Percentiles rank a stretch among this genome's conserved stretches.
These are phyloP conservation scores for Lactarius quietus DNA, from an alignment of 768 basidiomycete genomes.

Conservation along the genomic window DNA sequence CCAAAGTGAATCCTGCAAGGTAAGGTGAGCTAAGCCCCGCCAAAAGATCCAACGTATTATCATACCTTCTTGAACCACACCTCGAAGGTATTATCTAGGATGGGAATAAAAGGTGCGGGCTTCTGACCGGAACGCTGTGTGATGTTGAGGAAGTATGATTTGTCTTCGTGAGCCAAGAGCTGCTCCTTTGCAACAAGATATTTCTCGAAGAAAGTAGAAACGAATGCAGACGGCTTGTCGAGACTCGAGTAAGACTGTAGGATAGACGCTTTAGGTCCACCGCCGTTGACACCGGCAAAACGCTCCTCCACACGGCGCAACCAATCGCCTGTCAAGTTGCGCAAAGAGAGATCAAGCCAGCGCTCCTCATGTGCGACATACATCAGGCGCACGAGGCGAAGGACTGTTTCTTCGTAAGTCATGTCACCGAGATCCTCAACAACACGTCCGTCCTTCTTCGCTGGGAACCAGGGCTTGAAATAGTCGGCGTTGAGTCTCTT, in stretches of 20 bases:
- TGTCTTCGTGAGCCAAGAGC: slow-evolving; percentile 88
- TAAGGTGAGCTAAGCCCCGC: slow-evolving; percentile 15
- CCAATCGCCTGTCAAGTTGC: slow-evolving; percentile 97
- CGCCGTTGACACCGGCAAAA: slow-evolving; percentile 84
- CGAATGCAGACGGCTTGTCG: slow-evolving; percentile 74
- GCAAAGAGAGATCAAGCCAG: slow-evolving; percentile 89
- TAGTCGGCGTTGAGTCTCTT: slow-evolving; percentile 92
- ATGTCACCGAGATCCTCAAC: slow-evolving; percentile 89
- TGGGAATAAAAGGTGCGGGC: slow-evolving; percentile 96
- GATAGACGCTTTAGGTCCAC: slow-evolving; percentile 73
- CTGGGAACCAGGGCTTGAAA: slow-evolving; percentile 94
- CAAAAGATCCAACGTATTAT: slow-evolving; percentile 1
- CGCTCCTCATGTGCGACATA: slow-evolving; percentile 87
- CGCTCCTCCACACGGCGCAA: slow-evolving; percentile 92
- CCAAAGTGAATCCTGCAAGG: slow-evolving; percentile 87
- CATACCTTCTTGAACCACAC: slow-evolving; percentile 99
- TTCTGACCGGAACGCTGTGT: slow-evolving; percentile 96
- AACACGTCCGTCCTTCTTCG: slow-evolving; percentile 87
- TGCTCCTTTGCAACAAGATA: slow-evolving; percentile 83
- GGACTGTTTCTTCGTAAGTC: slow-evolving; percentile 96
- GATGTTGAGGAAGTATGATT: slow-evolving; percentile 94
- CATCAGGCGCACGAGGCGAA: slow-evolving; percentile 92
- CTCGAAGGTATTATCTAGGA: slow-evolving; percentile 88
- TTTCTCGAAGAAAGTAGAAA: slow-evolving; percentile 77
- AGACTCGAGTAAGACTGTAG: slow-evolving; percentile 80